These are phyloP conservation scores for Yamadazyma pseudoaaseri DNA, from an alignment of 1,139 yeast species.

Conservation along the genomic window DNA sequence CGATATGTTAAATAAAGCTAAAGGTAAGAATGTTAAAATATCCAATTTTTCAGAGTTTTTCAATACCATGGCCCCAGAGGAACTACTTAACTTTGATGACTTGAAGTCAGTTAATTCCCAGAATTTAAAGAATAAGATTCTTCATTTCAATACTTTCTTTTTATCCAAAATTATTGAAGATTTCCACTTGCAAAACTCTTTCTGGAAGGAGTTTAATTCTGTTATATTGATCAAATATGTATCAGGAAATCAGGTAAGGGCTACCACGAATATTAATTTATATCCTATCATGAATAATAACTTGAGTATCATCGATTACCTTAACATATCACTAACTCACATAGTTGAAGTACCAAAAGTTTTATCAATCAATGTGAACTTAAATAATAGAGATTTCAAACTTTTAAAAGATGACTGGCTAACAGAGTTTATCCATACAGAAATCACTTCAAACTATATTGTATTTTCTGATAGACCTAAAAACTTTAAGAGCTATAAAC, in stretches of 20 bases:
- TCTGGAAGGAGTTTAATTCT: conserved; percentile 17
- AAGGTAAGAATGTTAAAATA: conserved; percentile 69
- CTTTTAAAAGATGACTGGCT: conserved; percentile 45
- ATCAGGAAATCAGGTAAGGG: conserved; percentile 20
- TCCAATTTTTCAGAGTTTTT: conserved; percentile 61
- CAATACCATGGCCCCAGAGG: conserved; percentile 44
- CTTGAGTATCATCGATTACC: conserved; percentile 35
- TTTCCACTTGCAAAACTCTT: conserved; percentile 30
- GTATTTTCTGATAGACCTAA: conserved; percentile 10
- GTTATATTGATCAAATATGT: conserved; percentile 34
- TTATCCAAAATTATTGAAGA: conserved; percentile 51
- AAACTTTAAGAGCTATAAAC: conserved; percentile 48
- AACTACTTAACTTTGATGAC: conserved; percentile 53
- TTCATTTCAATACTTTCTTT: conserved; percentile 60
- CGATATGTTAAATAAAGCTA: conserved; percentile 87
- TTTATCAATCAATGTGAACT: conserved; percentile 58
- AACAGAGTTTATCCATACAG: conserved; percentile 18
- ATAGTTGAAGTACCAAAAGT: conserved; percentile 58
- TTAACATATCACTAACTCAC: conserved; percentile 51
- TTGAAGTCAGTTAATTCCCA: conserved; percentile 34
- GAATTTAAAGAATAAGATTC: conserved; percentile 41
- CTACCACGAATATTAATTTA: conserved; percentile 22
- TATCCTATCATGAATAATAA: conserved; percentile 14
- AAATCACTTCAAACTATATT: conserved; percentile 21
- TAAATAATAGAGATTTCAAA: conserved; percentile 49